Evolutionary conservation across 352 stramenopile species (phyloP), one percentile per base, ranked within the genome.

Genomic region (Albugo laibachii): DNA sequence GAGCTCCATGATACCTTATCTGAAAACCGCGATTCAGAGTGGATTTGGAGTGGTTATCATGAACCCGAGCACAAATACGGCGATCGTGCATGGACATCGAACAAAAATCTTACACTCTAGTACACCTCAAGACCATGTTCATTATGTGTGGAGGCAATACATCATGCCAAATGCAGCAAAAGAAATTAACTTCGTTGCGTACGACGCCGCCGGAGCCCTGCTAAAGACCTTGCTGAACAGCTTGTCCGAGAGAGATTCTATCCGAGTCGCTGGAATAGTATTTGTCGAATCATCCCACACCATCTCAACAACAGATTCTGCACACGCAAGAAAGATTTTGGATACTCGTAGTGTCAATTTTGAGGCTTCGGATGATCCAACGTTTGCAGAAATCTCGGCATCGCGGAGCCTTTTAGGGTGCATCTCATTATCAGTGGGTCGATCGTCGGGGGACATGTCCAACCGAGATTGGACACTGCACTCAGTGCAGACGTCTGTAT

Each of bases 71-170:
- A 83, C 76, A 36, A 92, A 92, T 52, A 74, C 59, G 41, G 69
- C 67, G 41, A 61, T 71, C 34, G 77, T 89, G 21, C 85, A 89
- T 47, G 76, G 76, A 47, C 72, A 89, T 47, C 63, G 61, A 48
- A 75, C 71, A 52, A 87, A 89, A 50, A 81, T 92, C 40, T 59
- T 88, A 43, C 66, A 89, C 58, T 85, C 73, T 11, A 50, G 59
- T 1, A 80, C 76, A 16, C 79, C 79, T 0, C 72, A 88, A 27
- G 76, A 80, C 14, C 79, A 92, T 46, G 63, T 89, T 0, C 53
- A 65, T 24, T 83, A 89, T 58, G 76, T 89, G 1, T 92, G 74
- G 74, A 88, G 83, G 52, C 84, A 87, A 53, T 89, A 87, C 56
- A 77, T 92, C 31, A 62, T 69, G 54, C 76, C 76, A 8, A 85